Base-by-base conservation (phyloP, 192 early-diverging fungal species). In the Allomyces arbusculus region DNA sequence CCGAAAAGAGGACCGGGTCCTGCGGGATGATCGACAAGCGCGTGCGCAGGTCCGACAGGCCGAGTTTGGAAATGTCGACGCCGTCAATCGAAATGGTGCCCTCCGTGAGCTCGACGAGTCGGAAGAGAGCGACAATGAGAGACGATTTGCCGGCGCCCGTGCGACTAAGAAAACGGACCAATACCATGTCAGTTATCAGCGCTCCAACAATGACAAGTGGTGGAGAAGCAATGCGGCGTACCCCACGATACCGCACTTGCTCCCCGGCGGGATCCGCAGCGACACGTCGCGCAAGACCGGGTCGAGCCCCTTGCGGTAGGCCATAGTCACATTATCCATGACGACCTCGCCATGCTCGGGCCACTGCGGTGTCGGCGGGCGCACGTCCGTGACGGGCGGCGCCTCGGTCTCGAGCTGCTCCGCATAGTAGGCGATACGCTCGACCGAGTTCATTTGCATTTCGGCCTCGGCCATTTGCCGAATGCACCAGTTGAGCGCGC, bases 91-190 rank as follows among this genome's bases (percentile, higher is more conserved):
- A 44, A 65, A 93, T 91, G 8, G 67, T 72, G n/a, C 89, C 89
- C 24, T 66, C 66, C 0, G 76, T 70, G 14, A 75, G 69, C 24
- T 83, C 78, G 0, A 88, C 75, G 58, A 92, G 79, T 3, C 89
- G 75, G 75, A 91, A 91, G 10, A 92, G 74, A 0, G 82, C 79
- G 61, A 88, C 71, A 23, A 79, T 75, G 19, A 91, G 70, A 3
- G 88, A 80, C 3, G 83, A 82, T 67, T 91, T 92, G 23, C 88
- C 88, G 16, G 88, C 89, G 25, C 90, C 94, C 26, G 85, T 89
- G 61, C 85, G 75, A 16, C 82, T 81, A 28, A 83, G 7, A 40
- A 7, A 7, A 8, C 8, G 33, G 7, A 40, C 8, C 5, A 40
- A 3, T 8, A 7, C 8, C 4, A 7, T 40, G 33, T 40, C 33